phyloP scores from a whole-genome alignment of 2,329 filamentous ascomycete genomes.

The Coniochaeta ligniaria region DNA sequence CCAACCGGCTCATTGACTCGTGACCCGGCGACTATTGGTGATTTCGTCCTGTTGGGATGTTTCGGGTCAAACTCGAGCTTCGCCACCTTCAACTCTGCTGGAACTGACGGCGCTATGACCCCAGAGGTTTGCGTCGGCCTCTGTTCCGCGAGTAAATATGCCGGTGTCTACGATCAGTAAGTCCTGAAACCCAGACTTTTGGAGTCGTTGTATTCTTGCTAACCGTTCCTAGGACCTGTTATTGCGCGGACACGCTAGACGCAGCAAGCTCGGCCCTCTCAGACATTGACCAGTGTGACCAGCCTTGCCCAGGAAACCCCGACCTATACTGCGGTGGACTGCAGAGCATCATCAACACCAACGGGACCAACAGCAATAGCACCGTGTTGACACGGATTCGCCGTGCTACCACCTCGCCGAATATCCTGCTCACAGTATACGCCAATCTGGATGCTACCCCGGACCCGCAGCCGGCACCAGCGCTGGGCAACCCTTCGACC shows the following conservation, averaged over 20 bases:
- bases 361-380: slow-evolving; percentile 4
- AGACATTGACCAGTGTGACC: slow-evolving; percentile 24
- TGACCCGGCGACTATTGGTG: slow-evolving; percentile 24
- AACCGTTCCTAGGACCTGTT: slow-evolving; percentile 22
- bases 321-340: slow-evolving; percentile 33
- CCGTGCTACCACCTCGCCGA: slow-evolving; percentile 18
- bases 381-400: slow-evolving; percentile 7
- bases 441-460: slow-evolving; percentile 21
- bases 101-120: neutral
- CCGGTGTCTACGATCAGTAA: slow-evolving; percentile 1
- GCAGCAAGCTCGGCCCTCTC: slow-evolving; percentile 27
- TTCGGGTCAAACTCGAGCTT: slow-evolving; percentile 2
- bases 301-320: slow-evolving; percentile 32
- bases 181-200: no score
- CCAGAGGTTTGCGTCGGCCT: slow-evolving; percentile 2
- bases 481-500: neutral
- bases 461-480: slow-evolving; percentile 18
- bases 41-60: slow-evolving; percentile 13
- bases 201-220: neutral
- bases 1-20: slow-evolving; percentile 7
- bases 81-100: slow-evolving; percentile 1
- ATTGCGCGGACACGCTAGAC: slow-evolving; percentile 35
- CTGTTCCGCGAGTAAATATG: slow-evolving; percentile 1
- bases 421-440: slow-evolving; percentile 35
- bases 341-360: slow-evolving; percentile 3